Conservation (phyloP, 495 filamentous ascomycete species). For the Trichoderma gamsii region DNA sequence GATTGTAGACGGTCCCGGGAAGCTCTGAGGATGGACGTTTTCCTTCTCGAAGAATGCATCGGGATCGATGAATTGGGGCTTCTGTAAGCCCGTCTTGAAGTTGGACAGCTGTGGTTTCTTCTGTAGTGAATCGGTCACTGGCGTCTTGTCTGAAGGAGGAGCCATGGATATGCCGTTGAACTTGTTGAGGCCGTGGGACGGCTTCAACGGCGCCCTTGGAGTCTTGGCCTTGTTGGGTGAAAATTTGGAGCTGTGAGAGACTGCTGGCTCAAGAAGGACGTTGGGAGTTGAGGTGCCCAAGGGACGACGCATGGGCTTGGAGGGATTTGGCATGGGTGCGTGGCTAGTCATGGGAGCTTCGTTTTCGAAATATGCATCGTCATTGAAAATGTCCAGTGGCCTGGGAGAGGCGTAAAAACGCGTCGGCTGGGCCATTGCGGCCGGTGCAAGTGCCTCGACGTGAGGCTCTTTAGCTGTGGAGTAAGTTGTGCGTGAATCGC, state of each 20-base stretch:
- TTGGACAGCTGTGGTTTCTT: conserved; percentile 66
- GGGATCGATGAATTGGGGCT: conserved; percentile 30
- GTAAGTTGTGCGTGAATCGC: background rate
- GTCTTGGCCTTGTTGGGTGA: conserved; percentile 51
- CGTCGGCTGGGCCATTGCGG: conserved; percentile 50
- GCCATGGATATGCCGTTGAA: conserved; percentile 63
- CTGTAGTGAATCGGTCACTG: conserved; percentile 76
- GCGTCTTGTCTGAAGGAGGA: conserved; percentile 57
- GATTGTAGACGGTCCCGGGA: conserved; percentile 46
- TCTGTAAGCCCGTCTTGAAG: conserved; percentile 56
- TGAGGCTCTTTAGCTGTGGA: conserved; percentile 1
- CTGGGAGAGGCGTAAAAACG: conserved; percentile 48
- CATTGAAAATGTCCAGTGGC: conserved; percentile 59
- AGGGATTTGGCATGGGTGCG: conserved; percentile 47
- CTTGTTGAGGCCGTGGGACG: conserved; percentile 34
- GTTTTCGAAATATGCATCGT: conserved; percentile 47
- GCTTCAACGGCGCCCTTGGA: conserved; percentile 39
- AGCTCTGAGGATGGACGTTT: conserved; percentile 50
- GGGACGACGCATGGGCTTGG: conserved; percentile 39
- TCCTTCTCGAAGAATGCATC: conserved; percentile 57
- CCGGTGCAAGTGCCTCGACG: background rate
- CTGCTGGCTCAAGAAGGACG: conserved; percentile 48
- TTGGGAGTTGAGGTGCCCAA: conserved; percentile 48
- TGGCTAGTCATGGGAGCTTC: conserved; percentile 39
- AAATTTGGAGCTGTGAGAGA: conserved; percentile 44